Evolutionary conservation across 768 basidiomycete species (phyloP), one percentile per base, ranked within the genome.

Genomic region (Lentinula sp.): DNA sequence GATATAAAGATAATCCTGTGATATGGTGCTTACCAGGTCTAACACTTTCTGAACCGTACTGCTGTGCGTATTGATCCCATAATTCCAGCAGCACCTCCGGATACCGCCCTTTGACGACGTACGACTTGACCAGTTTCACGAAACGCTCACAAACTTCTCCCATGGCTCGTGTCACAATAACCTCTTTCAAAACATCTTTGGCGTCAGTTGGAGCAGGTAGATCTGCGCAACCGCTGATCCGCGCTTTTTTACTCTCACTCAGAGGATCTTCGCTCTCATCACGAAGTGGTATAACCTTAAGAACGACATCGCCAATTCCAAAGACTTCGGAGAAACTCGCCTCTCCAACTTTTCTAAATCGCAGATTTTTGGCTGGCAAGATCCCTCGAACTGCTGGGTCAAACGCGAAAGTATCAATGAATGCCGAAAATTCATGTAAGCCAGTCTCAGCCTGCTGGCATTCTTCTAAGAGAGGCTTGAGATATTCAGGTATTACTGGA

Each of bases 251-350:
- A 28, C 49, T 43, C 37, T 28, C 60, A 43, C 43, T 60, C 18
- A 48, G 31, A 16, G 62, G 39, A 15, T n/a, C 37, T n/a, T 60
- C 55, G 55, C 21, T 75, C 66, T 87, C 85, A 63, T 83, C 77
- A 54, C 84, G 78, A 40, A 95, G 72, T 5, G 93, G 94, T 40
- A 95, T 86, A 49, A 97, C 81, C 76, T 95, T 96, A 64, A 95
- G 79, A n/a, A 95, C 94, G 37, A 95, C 84, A 65, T 90, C 84
- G 2, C 89, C 89, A 55, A 95, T 88, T 7, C 89, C 89, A 71
- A 93, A 99, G 32, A 99, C 97, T 69, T 99, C 97, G 0, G 93
- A 96, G 72, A 90, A 99, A 53, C 91, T 93, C 6, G 97, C 97
- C 75, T 99, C 97, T 45, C 96, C 96, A 50, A 98, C 87, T 73